A percentile compares a stretch with the other conserved stretches of the same genome.
These are phyloP conservation scores for Moelleriella libera DNA, from an alignment of 2,329 filamentous ascomycete species.

Conservation along the genomic window DNA sequence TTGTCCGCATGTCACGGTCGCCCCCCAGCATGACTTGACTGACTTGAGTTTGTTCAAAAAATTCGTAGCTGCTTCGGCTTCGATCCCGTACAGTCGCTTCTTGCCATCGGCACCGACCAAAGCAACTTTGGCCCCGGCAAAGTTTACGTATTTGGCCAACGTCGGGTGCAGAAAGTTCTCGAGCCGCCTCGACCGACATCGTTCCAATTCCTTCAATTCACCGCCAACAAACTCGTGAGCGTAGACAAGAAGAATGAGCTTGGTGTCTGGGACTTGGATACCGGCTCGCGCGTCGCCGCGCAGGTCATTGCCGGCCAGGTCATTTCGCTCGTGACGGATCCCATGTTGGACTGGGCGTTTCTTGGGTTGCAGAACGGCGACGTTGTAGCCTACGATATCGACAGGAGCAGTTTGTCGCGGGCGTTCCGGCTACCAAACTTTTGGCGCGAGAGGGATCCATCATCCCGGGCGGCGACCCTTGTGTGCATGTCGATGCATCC, in stretches of 20 bases:
- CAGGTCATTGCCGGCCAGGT: slow-evolving; percentile 68
- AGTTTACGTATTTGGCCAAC: slow-evolving; percentile 79
- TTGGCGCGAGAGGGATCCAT: slow-evolving; percentile 62
- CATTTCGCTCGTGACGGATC: slow-evolving; percentile 64
- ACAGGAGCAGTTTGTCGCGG: slow-evolving; percentile 55
- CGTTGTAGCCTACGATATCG: slow-evolving; percentile 83
- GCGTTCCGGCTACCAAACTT: slow-evolving; percentile 77
- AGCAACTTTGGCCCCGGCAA: slow-evolving; percentile 74
- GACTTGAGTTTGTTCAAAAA: slow-evolving; percentile 2
- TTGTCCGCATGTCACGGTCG: slow-evolving; percentile 3
- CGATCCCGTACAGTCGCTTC: slow-evolving; percentile 83
- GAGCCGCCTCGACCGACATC: slow-evolving; percentile 58
- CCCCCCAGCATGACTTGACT: neutral
- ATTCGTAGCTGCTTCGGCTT: slow-evolving; percentile 60
- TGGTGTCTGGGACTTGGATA: slow-evolving; percentile 66
- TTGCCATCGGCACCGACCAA: slow-evolving; percentile 83
- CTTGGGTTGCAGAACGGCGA: slow-evolving; percentile 74
- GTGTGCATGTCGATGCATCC: slow-evolving; percentile 78
- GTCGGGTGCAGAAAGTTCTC: slow-evolving; percentile 64
- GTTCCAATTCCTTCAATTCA: slow-evolving; percentile 69
- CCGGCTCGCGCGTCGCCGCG: slow-evolving; percentile 49
- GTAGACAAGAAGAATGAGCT: slow-evolving; percentile 80
- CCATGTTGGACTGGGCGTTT: slow-evolving; percentile 86
- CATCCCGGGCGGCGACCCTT: slow-evolving; percentile 44
- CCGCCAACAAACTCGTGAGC: slow-evolving; percentile 70